Evolutionary conservation across 2,329 filamentous ascomycete genomes (phyloP).

Genomic region (Fusarium equiseti): DNA sequence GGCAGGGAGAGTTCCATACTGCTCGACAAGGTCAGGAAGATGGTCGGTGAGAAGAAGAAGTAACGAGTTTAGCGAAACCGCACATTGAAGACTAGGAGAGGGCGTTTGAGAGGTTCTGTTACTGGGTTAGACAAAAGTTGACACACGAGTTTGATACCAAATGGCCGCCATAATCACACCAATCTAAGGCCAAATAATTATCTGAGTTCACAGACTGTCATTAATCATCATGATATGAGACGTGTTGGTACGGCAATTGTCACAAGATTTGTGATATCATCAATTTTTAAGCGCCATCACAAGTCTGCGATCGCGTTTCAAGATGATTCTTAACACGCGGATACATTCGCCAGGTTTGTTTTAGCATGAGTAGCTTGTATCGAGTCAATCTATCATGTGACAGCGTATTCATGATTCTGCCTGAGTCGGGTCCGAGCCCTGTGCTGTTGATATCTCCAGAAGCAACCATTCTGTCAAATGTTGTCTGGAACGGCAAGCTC

Average conservation of each 20-base stretch:
- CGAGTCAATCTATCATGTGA: background rate
- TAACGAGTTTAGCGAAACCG: background rate
- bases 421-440: background rate
- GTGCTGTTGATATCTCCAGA: background rate
- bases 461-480: background rate
- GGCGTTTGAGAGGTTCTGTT: conserved; percentile 33
- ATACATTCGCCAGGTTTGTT: background rate
- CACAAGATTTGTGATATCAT: background rate
- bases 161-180: conserved; percentile 14
- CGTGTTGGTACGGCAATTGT: background rate
- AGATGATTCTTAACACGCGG: background rate
- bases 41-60: conserved; percentile 64
- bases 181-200: conserved; percentile 1
- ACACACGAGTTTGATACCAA: conserved; percentile 25
- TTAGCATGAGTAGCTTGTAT: background rate
- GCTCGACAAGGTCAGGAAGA: conserved; percentile 80
- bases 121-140: conserved; percentile 38
- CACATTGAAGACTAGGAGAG: conserved; percentile 1
- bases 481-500: background rate
- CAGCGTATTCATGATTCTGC: background rate
- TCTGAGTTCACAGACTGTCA: background rate
- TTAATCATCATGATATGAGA: background rate
- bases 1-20: conserved; percentile 84
- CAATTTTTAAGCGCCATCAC: background rate
- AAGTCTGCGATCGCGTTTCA: conserved; percentile 16